Evolutionary conservation across 2,329 filamentous ascomycete species (phyloP).

Genomic region (Fusarium tupiense): DNA sequence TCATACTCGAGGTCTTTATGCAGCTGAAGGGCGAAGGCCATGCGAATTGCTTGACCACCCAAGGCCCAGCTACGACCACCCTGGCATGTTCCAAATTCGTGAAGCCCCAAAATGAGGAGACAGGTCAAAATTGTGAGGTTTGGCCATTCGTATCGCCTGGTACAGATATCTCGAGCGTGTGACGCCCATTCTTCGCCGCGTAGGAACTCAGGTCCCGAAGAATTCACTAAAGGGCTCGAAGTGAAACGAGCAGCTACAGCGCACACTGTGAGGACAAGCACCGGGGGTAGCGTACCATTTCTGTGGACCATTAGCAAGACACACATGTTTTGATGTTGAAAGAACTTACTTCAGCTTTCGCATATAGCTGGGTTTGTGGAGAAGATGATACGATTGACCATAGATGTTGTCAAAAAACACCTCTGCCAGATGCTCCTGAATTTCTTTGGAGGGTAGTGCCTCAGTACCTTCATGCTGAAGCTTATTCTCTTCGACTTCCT

Average conservation of each 20-base stretch:
- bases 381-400: slow-evolving; percentile 90
- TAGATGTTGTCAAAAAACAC: slow-evolving; percentile 97
- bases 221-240: slow-evolving; percentile 81
- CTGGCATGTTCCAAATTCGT: slow-evolving; percentile 97
- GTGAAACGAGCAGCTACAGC: slow-evolving; percentile 96
- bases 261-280: slow-evolving; percentile 92
- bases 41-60: slow-evolving; percentile 92
- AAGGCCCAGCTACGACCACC: slow-evolving; percentile 96
- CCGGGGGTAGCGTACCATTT: slow-evolving; percentile 77
- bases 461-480: slow-evolving; percentile 85
- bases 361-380: slow-evolving; percentile 98
- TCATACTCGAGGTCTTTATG: slow-evolving; percentile 92
- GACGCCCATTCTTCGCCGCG: slow-evolving; percentile 92
- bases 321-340: not conserved
- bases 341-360: slow-evolving; percentile 75
- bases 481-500: slow-evolving; percentile 78
- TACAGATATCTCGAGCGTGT: slow-evolving; percentile 85
- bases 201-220: slow-evolving; percentile 78
- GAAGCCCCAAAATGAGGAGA: slow-evolving; percentile 85
- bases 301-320: slow-evolving; percentile 37
- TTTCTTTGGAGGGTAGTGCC: slow-evolving; percentile 82
- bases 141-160: slow-evolving; percentile 89
- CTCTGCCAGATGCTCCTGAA: slow-evolving; percentile 93
- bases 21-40: slow-evolving; percentile 95
- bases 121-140: slow-evolving; percentile 97